A percentile compares a stretch with the other conserved stretches of the same genome.
phyloP scores from a whole-genome alignment of 768 basidiomycete species.

The Rubroboletus satanas region DNA sequence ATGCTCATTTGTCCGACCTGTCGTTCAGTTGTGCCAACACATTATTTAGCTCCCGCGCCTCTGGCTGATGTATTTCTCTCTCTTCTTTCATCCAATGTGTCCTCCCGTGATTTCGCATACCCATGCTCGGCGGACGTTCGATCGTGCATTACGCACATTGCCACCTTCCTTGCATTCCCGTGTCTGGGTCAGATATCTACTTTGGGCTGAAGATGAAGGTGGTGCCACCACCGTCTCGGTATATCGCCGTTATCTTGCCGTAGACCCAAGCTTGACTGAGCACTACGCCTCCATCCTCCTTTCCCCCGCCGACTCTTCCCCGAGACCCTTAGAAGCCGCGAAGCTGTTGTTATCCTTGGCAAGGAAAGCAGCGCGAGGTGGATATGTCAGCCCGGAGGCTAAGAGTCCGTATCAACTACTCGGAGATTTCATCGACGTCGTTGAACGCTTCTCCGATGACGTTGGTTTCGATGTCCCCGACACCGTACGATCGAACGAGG shows the following conservation, averaged over 20 bases:
- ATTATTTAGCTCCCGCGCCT: conserved; percentile 74
- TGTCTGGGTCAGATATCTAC: conserved; percentile 89
- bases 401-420: conserved; percentile 96
- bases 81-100: conserved; percentile 87
- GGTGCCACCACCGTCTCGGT: conserved; percentile 74
- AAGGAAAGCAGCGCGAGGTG: conserved; percentile 76
- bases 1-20: conserved; percentile 19
- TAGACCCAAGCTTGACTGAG: conserved; percentile 80
- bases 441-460: conserved; percentile 86
- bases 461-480: conserved; percentile 86
- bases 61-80: conserved; percentile 90
- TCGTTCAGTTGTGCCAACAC: conserved; percentile 4
- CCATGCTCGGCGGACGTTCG: conserved; percentile 91
- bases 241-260: conserved; percentile 84
- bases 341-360: conserved; percentile 85
- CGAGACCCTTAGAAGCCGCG: conserved; percentile 88
- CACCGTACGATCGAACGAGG: conserved; percentile 54
- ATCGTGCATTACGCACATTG: conserved; percentile 89
- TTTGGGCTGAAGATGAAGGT: conserved; percentile 85
- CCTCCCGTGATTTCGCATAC: conserved; percentile 81
- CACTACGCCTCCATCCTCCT: conserved; percentile 70
- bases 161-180: conserved; percentile 89
- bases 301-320: conserved; percentile 49
- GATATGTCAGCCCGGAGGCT: conserved; percentile 83
- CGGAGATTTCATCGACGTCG: conserved; percentile 87